Evolutionary conservation across 202 grass and related monocot species (phyloP), one percentile per base, ranked within the genome.

Genomic region (Saccharum hybrid): DNA sequence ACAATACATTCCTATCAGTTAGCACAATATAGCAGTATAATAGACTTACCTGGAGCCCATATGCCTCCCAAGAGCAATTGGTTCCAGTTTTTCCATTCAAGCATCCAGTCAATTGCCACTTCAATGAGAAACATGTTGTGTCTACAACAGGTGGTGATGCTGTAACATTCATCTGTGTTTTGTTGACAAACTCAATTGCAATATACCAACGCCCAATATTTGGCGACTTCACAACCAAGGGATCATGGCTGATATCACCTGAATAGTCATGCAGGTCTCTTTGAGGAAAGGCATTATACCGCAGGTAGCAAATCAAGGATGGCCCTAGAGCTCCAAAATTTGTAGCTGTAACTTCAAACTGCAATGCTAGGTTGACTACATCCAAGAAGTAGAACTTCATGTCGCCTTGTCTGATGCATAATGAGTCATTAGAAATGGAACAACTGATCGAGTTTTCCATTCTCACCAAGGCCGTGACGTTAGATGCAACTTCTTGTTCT

Each of bases 141-240:
- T 77, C 84, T 38, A 63, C 45, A 31, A 83, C 68, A 82, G 78
- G 82, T 80, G 64, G 10, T 82, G 84, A 71, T 72, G 82, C 37
- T 72, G 88, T 84, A 82, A 42, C 83, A 83, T 88, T 94, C 75
- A 64, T 85, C 69, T 88, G 65, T 68, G 85, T 87, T 67, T 80
- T 86, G 64, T 93, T 93, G 51, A 88, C 77, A 41, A 79, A 81
- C 78, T 96, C 84, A 73, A 98, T 63, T 85, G 90, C 90, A 74
- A 98, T 81, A 74, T 93, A 98, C 96, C 96, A 98, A 45, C 93
- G 88, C 41, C 96, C 96, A 86, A 96, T 88, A 84, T 88, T 93
- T 76, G 96, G 96, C 8, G 84, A 92, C 36, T 84, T 94, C 49
- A 98, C 86, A 88, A 90, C 83, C 83, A 98, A 85, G 66, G 89